Percentiles rank a stretch among this genome's conserved stretches.
Conservation (phyloP, 1,284 basidiomycete species). For the Paramarasmius palmivorus region DNA sequence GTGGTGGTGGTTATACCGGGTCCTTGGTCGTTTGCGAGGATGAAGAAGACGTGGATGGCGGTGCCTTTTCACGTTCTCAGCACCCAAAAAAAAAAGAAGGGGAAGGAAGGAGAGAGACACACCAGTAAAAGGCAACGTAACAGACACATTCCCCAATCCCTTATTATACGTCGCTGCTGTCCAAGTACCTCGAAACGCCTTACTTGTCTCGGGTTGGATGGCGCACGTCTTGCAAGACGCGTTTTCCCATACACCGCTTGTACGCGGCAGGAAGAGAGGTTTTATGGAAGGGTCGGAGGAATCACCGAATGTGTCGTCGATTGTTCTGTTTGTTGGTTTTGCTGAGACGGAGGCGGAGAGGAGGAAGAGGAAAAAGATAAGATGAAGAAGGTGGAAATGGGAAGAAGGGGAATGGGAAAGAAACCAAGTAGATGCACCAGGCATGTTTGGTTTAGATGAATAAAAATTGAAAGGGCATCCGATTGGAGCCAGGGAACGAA, state of each 20-base stretch:
- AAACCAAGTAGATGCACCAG: too few species aligned
- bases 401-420: too few species aligned
- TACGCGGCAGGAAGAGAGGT: conserved; percentile 5
- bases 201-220: conserved; percentile 2
- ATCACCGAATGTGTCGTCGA: conserved; percentile 10
- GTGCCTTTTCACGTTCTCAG: conserved; percentile 9
- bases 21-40: conserved; percentile 11
- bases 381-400: too few species aligned
- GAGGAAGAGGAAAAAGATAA: too few species aligned
- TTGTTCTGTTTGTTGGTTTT: conserved; percentile 6
- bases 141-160: conserved; percentile 3
- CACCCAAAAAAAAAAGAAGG: neutral
- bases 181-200: conserved; percentile 9
- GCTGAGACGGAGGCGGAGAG: too few species aligned
- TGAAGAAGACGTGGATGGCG: conserved; percentile 13
- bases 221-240: conserved; percentile 6
- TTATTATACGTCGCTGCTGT: conserved; percentile 13
- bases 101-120: neutral
- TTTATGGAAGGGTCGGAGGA: conserved; percentile 2
- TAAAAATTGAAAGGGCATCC: too few species aligned
- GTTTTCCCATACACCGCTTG: conserved; percentile 10
- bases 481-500: too few species aligned
- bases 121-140: conserved; percentile 10
- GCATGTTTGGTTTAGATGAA: too few species aligned
- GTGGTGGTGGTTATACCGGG: conserved; percentile 21